Evolutionary conservation across 2,329 filamentous ascomycete genomes (phyloP), one percentile per base, ranked within the genome.

Genomic region (Ceratocystis destructans): DNA sequence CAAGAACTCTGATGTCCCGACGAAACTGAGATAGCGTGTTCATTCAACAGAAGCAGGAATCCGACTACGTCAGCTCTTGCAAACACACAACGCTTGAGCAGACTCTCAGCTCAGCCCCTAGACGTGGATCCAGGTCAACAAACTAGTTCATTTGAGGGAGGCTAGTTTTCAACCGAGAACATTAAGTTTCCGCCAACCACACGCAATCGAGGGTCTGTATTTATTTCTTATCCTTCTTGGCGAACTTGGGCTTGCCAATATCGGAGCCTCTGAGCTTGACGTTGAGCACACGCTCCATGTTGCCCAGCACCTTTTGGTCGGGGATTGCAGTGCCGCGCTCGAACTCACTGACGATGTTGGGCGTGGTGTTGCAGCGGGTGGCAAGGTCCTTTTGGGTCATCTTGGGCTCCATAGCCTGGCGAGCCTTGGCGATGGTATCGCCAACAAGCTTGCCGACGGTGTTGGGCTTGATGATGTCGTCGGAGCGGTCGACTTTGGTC

Each of bases 381-480:
- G 92, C 93, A 50, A 87, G 80, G 71, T 87, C 83, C 77, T 95
- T 95, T 79, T 97, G 94, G 67, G 92, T 95, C 90, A 97, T 93
- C 80, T 96, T 94, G 77, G 92, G 91, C 77, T 88, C 88, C 75
- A 90, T 87, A 75, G 87, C 85, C 74, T 85, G 86, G 70, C 94
- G 89, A 66, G 88, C 84, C 73, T 87, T 83, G 73, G 85, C 83
- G 79, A 97, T 96, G 70, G 87, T 89, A 71, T 89, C 85, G 73
- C 89, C 90, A 70, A 97, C 90, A 66, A 83, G 81, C 73, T 83
- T 82, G 75, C 91, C 90, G 68, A 96, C 82, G 61, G 90, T 95
- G 80, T 96, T 96, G 74, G 91, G 92, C 81, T 96, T 96, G 78
- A 97, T 87, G 79, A 96, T 96, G 76, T 96, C 94, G 81, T 97